Evolutionary conservation across 2,329 filamentous ascomycete genomes (phyloP).

Genomic region (Phyllosticta capitalensis): DNA sequence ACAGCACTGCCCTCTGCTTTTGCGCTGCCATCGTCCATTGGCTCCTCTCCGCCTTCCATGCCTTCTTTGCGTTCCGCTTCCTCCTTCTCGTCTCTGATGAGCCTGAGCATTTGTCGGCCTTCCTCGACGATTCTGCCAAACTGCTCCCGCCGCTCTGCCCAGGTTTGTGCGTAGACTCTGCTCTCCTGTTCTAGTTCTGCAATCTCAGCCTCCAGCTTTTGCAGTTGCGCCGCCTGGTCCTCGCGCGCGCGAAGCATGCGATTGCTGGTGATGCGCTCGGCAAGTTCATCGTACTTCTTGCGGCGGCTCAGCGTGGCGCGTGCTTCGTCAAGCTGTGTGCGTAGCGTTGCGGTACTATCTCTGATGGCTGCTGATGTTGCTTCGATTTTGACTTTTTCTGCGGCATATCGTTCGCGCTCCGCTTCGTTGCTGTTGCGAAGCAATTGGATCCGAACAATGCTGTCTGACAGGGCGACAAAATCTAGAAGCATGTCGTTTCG

Average conservation of each 20-base stretch:
- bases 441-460: slow-evolving; percentile 79
- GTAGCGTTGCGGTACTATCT: slow-evolving; percentile 62
- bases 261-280: slow-evolving; percentile 78
- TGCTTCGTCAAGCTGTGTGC: slow-evolving; percentile 66
- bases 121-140: slow-evolving; percentile 86
- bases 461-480: slow-evolving; percentile 79
- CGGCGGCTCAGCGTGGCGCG: slow-evolving; percentile 62
- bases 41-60: slow-evolving; percentile 32
- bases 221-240: slow-evolving; percentile 67
- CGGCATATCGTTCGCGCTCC: slow-evolving; percentile 74
- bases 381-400: slow-evolving; percentile 70
- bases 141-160: slow-evolving; percentile 75
- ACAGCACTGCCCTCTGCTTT: slow-evolving; percentile 30
- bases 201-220: slow-evolving; percentile 81
- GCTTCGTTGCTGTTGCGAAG: slow-evolving; percentile 71
- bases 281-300: slow-evolving; percentile 79
- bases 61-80: slow-evolving; percentile 82
- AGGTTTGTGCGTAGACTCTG: slow-evolving; percentile 68
- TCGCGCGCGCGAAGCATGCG: slow-evolving; percentile 71
- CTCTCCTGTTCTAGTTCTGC: slow-evolving; percentile 78
- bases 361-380: slow-evolving; percentile 68
- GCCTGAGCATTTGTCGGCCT: slow-evolving; percentile 70
- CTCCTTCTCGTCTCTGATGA: slow-evolving; percentile 92
- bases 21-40: slow-evolving; percentile 28
- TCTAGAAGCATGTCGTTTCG: slow-evolving; percentile 79